Evolutionary conservation across 495 filamentous ascomycete species (phyloP).

Genomic region (Hypomontagnella monticulosa): DNA sequence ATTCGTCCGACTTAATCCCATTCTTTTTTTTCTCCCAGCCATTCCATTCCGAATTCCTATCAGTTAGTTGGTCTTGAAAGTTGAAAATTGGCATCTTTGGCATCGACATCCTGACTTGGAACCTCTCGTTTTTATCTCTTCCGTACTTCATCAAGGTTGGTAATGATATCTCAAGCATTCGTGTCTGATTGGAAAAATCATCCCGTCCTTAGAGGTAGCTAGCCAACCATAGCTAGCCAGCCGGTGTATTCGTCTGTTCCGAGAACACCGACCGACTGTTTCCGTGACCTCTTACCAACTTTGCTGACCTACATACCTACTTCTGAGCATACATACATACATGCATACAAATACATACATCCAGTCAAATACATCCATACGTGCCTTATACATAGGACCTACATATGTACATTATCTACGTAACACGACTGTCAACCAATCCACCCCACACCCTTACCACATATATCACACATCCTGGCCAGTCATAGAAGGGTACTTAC

Average conservation of each 20-base stretch:
- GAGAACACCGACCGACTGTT: slow-evolving; percentile 16
- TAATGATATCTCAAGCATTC: not conserved
- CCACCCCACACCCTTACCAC: slow-evolving; percentile 4
- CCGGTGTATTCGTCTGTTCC: not conserved
- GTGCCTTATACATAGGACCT: not conserved
- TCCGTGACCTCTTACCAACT: slow-evolving; percentile 18
- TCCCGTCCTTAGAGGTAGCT: not conserved
- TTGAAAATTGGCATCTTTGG: slow-evolving; percentile 18
- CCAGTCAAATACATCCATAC: not conserved
- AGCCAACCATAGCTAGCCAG: not conserved
- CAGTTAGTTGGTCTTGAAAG: no score
- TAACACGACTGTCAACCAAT: slow-evolving; percentile 36
- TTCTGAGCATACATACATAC: not conserved
- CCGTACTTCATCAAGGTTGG: slow-evolving; percentile 21
- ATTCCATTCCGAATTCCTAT: no score
- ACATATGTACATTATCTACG: slow-evolving; percentile 3
- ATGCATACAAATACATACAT: not conserved
- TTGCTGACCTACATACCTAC: slow-evolving; percentile 2
- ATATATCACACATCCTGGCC: slow-evolving; percentile 27
- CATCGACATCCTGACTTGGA: slow-evolving; percentile 14
- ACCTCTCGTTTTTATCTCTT: slow-evolving; percentile 1
- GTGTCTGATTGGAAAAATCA: slow-evolving; percentile 7
- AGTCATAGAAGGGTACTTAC: slow-evolving; percentile 31
- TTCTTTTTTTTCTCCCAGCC: not conserved
- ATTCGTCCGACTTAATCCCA: slow-evolving; percentile 13